phyloP scores from a whole-genome alignment of 2,329 filamentous ascomycete genomes.

The Xylaria sp. region DNA sequence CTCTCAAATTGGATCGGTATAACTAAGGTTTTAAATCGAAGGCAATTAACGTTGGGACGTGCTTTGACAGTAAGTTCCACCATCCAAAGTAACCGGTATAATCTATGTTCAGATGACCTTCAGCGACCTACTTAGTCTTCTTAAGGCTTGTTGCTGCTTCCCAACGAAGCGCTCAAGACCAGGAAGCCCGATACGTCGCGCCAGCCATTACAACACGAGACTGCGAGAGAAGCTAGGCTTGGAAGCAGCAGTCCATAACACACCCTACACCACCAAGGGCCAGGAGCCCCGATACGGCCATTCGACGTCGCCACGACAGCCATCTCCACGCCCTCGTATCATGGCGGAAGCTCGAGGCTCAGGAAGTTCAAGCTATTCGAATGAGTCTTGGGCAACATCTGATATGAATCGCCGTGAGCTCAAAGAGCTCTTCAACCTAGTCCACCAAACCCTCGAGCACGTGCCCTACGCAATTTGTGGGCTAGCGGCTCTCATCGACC shows the following conservation, averaged over 20 bases:
- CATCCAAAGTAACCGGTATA: not conserved
- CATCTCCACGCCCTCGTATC: not conserved
- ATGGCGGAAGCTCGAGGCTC: slow-evolving; percentile 15
- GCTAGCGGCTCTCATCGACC: slow-evolving; percentile 56
- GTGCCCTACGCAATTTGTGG: slow-evolving; percentile 61
- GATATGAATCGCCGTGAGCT: slow-evolving; percentile 50
- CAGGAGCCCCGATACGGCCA: too few relatives aligned
- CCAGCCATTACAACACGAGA: slow-evolving; percentile 34
- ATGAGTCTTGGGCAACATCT: slow-evolving; percentile 34
- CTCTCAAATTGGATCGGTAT: not conserved
- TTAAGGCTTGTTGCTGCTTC: slow-evolving; percentile 37
- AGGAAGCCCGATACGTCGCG: slow-evolving; percentile 8
- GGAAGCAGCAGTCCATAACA: not conserved
- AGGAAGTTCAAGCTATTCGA: not conserved
- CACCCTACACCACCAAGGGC: not conserved
- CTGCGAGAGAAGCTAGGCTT: slow-evolving; percentile 37
- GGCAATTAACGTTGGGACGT: slow-evolving; percentile 1
- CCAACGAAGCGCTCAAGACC: slow-evolving; percentile 7
- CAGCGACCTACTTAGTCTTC: slow-evolving; percentile 12
- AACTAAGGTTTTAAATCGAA: slow-evolving; percentile 6
- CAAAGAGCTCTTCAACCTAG: slow-evolving; percentile 52
- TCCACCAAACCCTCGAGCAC: slow-evolving; percentile 56
- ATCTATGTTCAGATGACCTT: not conserved
- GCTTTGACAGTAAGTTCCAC: slow-evolving; percentile 40
- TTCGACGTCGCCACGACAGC: not conserved